Evolutionary conservation across 805 yeast genomes (phyloP).

Genomic region (Ogataea ganodermae): DNA sequence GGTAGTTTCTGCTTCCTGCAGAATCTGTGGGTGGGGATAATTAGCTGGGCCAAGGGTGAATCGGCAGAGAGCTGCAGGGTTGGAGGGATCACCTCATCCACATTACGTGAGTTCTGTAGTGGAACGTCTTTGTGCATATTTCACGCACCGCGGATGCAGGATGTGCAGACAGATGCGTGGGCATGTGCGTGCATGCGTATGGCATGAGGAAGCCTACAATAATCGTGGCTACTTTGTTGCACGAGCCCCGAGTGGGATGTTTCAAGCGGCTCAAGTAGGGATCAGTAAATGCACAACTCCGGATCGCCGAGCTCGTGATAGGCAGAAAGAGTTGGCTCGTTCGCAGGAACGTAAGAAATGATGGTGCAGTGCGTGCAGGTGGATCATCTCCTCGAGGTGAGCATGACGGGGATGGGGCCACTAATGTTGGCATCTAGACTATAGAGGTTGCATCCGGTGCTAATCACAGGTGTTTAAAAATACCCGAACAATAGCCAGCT

Average conservation of each 20-base stretch:
- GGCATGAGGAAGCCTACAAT: background rate
- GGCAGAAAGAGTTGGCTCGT: background rate
- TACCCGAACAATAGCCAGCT: background rate
- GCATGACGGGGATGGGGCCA: no score
- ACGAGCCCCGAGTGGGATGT: background rate
- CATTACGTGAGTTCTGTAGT: background rate
- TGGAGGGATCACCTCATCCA: constrained; percentile 9
- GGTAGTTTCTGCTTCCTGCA: constrained; percentile 5
- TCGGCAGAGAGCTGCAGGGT: constrained; percentile 10
- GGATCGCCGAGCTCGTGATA: background rate
- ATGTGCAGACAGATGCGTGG: background rate
- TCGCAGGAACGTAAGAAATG: background rate
- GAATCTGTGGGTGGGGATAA: constrained; percentile 9
- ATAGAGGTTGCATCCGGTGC: no score
- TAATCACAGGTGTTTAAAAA: background rate
- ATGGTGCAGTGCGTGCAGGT: no score
- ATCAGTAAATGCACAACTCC: background rate
- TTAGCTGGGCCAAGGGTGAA: constrained; percentile 1
- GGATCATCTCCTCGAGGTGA: background rate
- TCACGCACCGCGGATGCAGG: background rate
- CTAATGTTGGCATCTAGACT: no score
- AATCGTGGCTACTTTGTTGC: background rate
- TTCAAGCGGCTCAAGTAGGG: background rate
- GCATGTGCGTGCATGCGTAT: no score
- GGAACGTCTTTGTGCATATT: constrained; percentile 1